Evolutionary conservation across 179 eudicot species (phyloP).

Genomic region (Corrigiola litoralis): DNA sequence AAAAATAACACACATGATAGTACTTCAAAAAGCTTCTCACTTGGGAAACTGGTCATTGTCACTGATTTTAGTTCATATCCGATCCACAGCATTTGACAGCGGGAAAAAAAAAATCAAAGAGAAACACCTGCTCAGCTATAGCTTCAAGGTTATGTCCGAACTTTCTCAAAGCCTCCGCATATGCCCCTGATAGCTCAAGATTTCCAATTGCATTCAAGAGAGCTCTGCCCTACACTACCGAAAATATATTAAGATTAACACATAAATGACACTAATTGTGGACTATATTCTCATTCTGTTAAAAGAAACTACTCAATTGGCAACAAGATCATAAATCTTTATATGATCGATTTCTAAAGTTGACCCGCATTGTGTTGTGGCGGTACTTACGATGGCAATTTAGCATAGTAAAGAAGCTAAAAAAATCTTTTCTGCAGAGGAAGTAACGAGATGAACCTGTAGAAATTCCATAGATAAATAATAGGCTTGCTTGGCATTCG

Average conservation of each 20-base stretch:
- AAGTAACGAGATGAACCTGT: constrained; percentile 52
- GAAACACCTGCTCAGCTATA: constrained; percentile 70
- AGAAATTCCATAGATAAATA: constrained; percentile 92
- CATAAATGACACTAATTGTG: background rate
- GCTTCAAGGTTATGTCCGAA: no score
- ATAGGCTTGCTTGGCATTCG: constrained; percentile 88
- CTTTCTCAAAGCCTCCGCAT: no score
- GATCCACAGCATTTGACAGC: background rate
- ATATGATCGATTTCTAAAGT: no score
- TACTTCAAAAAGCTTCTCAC: no score
- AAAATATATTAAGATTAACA: background rate
- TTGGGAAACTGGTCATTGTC: no score
- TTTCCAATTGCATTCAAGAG: no score
- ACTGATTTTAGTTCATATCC: no score
- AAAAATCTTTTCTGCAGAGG: background rate
- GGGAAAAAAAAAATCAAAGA: background rate
- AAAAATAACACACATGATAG: no score
- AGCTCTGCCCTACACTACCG: constrained; percentile 56
- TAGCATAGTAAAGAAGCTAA: background rate
- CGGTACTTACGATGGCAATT: background rate
- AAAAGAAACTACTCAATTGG: background rate
- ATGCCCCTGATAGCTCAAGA: no score
- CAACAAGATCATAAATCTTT: background rate
- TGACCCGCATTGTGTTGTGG: no score
- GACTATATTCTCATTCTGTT: background rate